A percentile compares a stretch with the other conserved stretches of the same genome.
These are phyloP conservation scores for Euphorbia neoarborescens DNA, from an alignment of 441 rosid species.

Conservation along the genomic window DNA sequence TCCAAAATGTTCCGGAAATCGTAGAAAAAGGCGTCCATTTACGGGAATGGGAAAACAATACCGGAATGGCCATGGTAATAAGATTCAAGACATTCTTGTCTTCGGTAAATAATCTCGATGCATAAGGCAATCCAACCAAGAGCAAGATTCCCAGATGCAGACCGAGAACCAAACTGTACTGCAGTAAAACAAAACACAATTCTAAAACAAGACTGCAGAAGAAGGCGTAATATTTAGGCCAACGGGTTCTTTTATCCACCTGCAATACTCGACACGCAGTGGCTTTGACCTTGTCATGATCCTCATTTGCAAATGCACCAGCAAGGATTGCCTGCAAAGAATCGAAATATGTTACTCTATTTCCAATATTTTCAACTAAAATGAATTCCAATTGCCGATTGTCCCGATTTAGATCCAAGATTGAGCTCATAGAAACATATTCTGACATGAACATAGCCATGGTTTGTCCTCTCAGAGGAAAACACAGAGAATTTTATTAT, in stretches of 20 bases:
- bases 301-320: conserved; percentile 43
- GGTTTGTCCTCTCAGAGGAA: too few relatives aligned
- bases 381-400: too few relatives aligned
- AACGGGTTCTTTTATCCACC: background rate
- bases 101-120: conserved; percentile 32
- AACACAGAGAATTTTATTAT: too few relatives aligned
- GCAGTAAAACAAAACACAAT: conserved; percentile 13
- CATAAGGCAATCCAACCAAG: conserved; percentile 27
- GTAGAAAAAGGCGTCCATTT: background rate
- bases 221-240: background rate
- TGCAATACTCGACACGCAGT: conserved; percentile 33
- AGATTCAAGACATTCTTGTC: conserved; percentile 32
- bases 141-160: conserved; percentile 30
- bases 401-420: too few relatives aligned
- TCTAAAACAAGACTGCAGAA: background rate
- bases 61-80: conserved; percentile 40
- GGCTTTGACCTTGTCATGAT: conserved; percentile 30
- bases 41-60: conserved; percentile 19
- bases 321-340: conserved; percentile 45
- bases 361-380: too few relatives aligned
- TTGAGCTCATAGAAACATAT: too few relatives aligned
- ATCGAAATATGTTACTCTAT: too few relatives aligned
- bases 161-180: conserved; percentile 44
- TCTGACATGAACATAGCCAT: too few relatives aligned
- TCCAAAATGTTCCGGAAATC: background rate